Percentiles rank a stretch among this genome's conserved stretches.
Evolutionary conservation across 495 filamentous ascomycete genomes (phyloP).

Genomic region (Durotheca rogersii): DNA sequence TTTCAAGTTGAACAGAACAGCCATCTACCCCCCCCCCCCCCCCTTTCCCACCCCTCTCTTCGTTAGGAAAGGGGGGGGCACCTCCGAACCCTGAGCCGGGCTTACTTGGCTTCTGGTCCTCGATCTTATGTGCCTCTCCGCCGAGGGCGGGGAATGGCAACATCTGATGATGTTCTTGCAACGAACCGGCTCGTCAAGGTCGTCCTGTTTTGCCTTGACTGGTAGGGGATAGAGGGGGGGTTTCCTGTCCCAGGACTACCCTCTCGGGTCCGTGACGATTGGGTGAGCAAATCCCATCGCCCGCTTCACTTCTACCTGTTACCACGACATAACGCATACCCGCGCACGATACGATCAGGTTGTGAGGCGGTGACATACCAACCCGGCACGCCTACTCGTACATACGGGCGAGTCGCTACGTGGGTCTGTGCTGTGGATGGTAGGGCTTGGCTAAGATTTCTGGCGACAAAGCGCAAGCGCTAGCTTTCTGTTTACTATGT

Average conservation of each 20-base stretch:
- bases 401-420: no score
- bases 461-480: not conserved
- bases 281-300: no score
- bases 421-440: not conserved
- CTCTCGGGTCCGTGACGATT: no score
- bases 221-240: not conserved
- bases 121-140: constrained; percentile 6
- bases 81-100: constrained; percentile 5
- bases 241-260: no score
- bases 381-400: no score
- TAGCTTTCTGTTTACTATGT: constrained; percentile 11
- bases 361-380: no score
- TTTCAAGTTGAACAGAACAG: constrained; percentile 32
- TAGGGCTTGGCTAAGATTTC: not conserved
- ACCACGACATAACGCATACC: no score
- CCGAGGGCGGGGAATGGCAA: constrained; percentile 5
- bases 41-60: no score
- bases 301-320: no score
- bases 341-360: no score
- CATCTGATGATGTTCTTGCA: constrained; percentile 8
- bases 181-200: not conserved
- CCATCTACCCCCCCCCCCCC: no score
- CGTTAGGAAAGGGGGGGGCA: constrained; percentile 2
- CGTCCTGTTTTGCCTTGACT: constrained; percentile 1
- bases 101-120: constrained; percentile 22